Percentiles rank a stretch among this genome's conserved stretches.
These are phyloP conservation scores for Dictyostelium purpureum DNA, from an alignment of 78 protist genomes.

Conservation along the genomic window DNA sequence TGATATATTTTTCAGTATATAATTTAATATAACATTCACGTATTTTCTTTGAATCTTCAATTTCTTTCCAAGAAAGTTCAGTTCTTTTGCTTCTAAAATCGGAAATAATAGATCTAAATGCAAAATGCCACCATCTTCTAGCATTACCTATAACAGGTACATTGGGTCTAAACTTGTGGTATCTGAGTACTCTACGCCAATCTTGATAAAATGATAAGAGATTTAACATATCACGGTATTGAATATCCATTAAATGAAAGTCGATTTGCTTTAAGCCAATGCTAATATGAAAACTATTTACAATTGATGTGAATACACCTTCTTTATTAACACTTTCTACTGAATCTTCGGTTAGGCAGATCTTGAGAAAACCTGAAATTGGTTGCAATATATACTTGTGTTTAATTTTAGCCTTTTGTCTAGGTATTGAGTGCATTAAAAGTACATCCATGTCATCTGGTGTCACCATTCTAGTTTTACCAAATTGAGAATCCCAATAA, in stretches of 20 bases:
- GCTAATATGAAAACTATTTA: not conserved
- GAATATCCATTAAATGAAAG: constrained; percentile 36
- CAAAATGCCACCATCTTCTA: constrained; percentile 68
- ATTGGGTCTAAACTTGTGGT: constrained; percentile 25
- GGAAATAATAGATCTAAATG: constrained; percentile 42
- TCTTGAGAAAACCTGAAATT: constrained; percentile 29
- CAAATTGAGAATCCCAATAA: constrained; percentile 63
- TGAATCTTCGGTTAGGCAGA: constrained; percentile 25
- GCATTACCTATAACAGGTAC: constrained; percentile 11
- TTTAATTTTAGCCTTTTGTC: constrained; percentile 41
- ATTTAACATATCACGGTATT: constrained; percentile 62
- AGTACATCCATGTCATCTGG: constrained; percentile 62
- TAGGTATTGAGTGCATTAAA: constrained; percentile 57
- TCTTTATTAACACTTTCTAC: constrained; percentile 29
- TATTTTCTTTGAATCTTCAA: constrained; percentile 24
- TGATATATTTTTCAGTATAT: not conserved
- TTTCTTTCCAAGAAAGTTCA: constrained; percentile 35
- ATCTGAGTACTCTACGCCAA: constrained; percentile 41
- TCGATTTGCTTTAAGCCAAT: constrained; percentile 50
- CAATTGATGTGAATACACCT: constrained; percentile 14
- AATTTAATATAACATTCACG: constrained; percentile 55
- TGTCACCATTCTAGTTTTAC: constrained; percentile 27
- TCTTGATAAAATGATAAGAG: constrained; percentile 38
- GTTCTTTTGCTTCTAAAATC: constrained; percentile 28
- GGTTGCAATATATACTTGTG: constrained; percentile 57